A percentile compares a stretch with the other conserved stretches of the same genome.
Evolutionary conservation across 2,329 filamentous ascomycete genomes (phyloP).

Genomic region (Lithohypha guttulata): DNA sequence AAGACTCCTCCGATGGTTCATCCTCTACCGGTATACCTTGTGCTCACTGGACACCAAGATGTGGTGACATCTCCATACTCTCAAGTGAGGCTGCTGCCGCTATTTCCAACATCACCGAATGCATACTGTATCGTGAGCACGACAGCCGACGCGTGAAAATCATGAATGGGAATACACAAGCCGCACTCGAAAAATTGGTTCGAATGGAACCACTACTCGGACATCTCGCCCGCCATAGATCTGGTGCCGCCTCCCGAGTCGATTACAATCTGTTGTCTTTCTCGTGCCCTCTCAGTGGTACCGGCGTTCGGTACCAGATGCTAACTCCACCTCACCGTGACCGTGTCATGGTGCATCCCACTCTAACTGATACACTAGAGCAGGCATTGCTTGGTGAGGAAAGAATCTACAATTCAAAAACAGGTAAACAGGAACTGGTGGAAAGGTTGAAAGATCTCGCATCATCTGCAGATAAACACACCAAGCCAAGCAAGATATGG

Average conservation of each 20-base stretch:
- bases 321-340: neutral
- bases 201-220: slow-evolving; percentile 19
- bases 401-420: neutral
- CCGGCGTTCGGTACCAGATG: neutral
- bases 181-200: slow-evolving; percentile 16
- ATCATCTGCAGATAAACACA: neutral
- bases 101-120: slow-evolving; percentile 15
- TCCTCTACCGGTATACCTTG: slow-evolving; percentile 12
- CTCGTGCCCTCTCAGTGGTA: neutral
- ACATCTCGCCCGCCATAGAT: neutral
- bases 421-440: neutral
- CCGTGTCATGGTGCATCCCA: slow-evolving; percentile 5
- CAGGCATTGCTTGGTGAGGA: slow-evolving; percentile 7
- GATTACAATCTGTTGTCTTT: slow-evolving; percentile 3
- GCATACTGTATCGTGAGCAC: slow-evolving; percentile 15
- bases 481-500: neutral
- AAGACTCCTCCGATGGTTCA: slow-evolving; percentile 14
- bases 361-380: neutral
- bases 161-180: slow-evolving; percentile 14
- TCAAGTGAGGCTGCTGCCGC: slow-evolving; percentile 14
- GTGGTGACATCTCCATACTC: slow-evolving; percentile 17
- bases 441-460: neutral
- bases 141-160: slow-evolving; percentile 16
- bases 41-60: slow-evolving; percentile 16
- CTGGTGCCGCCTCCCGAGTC: neutral